phyloP scores from a whole-genome alignment of 257 asterid species.

The Capsicum baccatum region DNA sequence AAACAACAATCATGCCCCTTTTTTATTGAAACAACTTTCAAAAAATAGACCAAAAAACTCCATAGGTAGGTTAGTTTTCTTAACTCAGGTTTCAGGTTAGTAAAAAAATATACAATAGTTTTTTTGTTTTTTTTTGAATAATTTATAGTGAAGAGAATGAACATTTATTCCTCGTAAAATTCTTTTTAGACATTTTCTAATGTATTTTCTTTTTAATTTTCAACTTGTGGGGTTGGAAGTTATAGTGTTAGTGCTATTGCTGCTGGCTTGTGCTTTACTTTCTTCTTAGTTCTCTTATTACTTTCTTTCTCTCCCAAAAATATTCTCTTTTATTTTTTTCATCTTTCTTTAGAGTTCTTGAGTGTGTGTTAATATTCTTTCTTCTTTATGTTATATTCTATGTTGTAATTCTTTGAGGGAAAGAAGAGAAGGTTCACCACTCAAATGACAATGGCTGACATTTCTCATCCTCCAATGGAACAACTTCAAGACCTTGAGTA shows the following conservation, averaged over 20 bases:
- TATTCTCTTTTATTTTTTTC: constrained; percentile 38
- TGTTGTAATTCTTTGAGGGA: constrained; percentile 34
- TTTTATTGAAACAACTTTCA: neutral
- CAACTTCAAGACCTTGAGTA: constrained; percentile 96
- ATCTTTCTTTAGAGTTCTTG: constrained; percentile 19
- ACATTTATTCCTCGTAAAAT: constrained; percentile 38
- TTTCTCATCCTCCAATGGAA: constrained; percentile 87
- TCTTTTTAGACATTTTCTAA: neutral
- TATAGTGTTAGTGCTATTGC: constrained; percentile 28
- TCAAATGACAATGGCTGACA: constrained; percentile 69
- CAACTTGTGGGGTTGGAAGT: constrained; percentile 18
- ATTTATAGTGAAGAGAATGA: neutral
- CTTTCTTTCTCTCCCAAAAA: constrained; percentile 19
- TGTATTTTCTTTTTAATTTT: neutral
- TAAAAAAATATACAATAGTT: neutral
- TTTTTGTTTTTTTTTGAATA: neutral
- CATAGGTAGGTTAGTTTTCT: neutral
- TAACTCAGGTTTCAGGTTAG: neutral
- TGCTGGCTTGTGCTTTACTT: constrained; percentile 33
- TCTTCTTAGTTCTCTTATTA: constrained; percentile 18
- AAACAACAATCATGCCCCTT: neutral
- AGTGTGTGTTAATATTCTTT: constrained; percentile 27
- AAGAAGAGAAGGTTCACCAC: constrained; percentile 29
- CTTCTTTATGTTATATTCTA: constrained; percentile 1
- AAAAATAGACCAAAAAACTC: neutral